Percentiles rank a stretch among this genome's conserved stretches.
Evolutionary conservation across 805 yeast genomes (phyloP).

Genomic region (Saccharomycopsis microspora): DNA sequence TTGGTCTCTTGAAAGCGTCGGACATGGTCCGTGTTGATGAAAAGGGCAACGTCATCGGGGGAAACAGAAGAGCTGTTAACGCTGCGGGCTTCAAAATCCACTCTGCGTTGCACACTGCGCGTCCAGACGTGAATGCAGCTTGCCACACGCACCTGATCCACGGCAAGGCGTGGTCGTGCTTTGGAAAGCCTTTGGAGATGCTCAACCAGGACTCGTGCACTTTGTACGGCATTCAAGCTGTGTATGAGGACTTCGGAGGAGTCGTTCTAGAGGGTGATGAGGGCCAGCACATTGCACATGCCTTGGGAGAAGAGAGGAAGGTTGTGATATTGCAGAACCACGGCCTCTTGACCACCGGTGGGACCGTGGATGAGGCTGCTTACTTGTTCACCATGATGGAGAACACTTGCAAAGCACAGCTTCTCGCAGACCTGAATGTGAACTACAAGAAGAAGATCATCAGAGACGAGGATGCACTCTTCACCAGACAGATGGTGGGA

Average conservation of each 20-base stretch:
- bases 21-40: conserved; percentile 57
- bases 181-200: conserved; percentile 65
- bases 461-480: conserved; percentile 54
- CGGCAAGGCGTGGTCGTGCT: conserved; percentile 56
- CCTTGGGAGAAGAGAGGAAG: conserved; percentile 43
- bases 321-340: conserved; percentile 60
- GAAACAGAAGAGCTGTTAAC: conserved; percentile 47
- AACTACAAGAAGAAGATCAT: conserved; percentile 31
- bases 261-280: conserved; percentile 60
- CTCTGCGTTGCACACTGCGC: conserved; percentile 51
- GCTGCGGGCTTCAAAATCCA: conserved; percentile 66
- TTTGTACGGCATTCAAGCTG: conserved; percentile 55
- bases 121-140: conserved; percentile 64
- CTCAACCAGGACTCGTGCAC: conserved; percentile 67
- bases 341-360: conserved; percentile 61
- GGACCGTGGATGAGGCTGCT: conserved; percentile 67
- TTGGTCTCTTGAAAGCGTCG: conserved; percentile 43
- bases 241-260: conserved; percentile 65
- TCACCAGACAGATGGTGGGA: conserved; percentile 45
- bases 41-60: conserved; percentile 49
- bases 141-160: conserved; percentile 58
- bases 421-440: conserved; percentile 45
- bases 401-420: conserved; percentile 52
- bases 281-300: conserved; percentile 48
- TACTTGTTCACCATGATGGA: conserved; percentile 54